Conservation (phyloP, 208 protist genomes). For the Trichomonas gallinae region DNA sequence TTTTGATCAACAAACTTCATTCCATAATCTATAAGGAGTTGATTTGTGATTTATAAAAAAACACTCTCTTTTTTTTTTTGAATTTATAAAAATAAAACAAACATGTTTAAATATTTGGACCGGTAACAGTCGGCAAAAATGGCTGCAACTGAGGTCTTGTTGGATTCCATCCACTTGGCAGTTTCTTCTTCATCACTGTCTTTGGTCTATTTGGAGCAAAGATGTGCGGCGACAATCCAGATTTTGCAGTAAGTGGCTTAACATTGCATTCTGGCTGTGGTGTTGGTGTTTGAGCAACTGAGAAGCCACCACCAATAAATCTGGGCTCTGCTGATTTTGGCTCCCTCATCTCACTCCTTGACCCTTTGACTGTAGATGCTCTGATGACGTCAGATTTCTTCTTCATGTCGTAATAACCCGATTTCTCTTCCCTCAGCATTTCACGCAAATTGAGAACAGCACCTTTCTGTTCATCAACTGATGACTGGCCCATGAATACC, state of each 20-base stretch:
- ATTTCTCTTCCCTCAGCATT: neutral
- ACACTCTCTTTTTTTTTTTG: too few species aligned
- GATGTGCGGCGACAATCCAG: neutral
- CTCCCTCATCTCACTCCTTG: neutral
- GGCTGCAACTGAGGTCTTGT: neutral
- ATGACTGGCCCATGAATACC: too few species aligned
- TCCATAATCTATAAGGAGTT: too few species aligned
- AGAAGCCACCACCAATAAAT: neutral
- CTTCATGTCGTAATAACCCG: neutral
- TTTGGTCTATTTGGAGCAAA: neutral
- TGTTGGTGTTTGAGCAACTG: neutral
- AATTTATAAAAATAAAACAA: constrained; percentile 20
- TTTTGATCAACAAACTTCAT: too few species aligned
- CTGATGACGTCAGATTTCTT: neutral
- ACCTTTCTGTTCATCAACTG: neutral
- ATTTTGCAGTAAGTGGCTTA: neutral
- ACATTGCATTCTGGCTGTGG: neutral
- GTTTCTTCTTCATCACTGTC: neutral
- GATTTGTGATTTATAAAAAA: too few species aligned
- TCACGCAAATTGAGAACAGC: neutral
- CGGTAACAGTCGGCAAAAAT: neutral
- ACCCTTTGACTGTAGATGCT: neutral
- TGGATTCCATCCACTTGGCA: neutral
- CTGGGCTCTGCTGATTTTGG: neutral
- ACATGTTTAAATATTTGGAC: neutral